These are phyloP conservation scores for Lasiodiplodia citricola DNA, from an alignment of 2,329 filamentous ascomycete genomes.

Conservation along the genomic window DNA sequence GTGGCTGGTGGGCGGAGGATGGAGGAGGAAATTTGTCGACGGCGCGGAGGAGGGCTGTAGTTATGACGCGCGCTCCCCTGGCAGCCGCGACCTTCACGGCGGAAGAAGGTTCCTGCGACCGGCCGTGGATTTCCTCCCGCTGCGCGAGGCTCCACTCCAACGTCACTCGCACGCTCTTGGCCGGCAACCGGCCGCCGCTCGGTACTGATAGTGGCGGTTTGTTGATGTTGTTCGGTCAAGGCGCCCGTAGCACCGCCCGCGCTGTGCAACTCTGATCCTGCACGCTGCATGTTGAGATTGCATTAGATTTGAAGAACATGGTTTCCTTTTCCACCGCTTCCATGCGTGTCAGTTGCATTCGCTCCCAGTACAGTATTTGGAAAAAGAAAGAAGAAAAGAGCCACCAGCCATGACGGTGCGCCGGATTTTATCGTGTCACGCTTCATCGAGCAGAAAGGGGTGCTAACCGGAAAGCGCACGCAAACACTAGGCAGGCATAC, in stretches of 20 bases:
- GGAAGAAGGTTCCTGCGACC: conserved; percentile 23
- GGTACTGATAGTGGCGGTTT: background rate
- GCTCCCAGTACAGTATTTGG: too few relatives aligned
- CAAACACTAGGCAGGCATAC: too few relatives aligned
- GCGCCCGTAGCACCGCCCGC: background rate
- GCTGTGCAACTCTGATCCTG: background rate
- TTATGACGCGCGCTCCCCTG: conserved; percentile 19
- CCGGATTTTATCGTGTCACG: too few relatives aligned
- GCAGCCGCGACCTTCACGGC: background rate
- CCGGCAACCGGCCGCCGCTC: background rate
- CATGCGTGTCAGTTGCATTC: too few relatives aligned
- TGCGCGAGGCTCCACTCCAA: background rate
- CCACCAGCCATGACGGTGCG: too few relatives aligned
- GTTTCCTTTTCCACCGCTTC: too few relatives aligned
- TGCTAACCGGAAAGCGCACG: too few relatives aligned
- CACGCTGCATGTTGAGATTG: background rate
- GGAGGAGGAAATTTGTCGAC: conserved; percentile 23
- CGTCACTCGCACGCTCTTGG: background rate
- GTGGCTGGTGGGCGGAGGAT: background rate
- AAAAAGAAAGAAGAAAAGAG: too few relatives aligned
- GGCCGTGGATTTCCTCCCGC: conserved; percentile 7
- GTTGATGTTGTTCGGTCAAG: background rate
- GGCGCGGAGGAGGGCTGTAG: background rate
- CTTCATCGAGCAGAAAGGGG: too few relatives aligned
- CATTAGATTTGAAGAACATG: background rate